A percentile compares a stretch with the other conserved stretches of the same genome.
phyloP scores from a whole-genome alignment of 345 rosid species.

The Cardamine resedifolia region DNA sequence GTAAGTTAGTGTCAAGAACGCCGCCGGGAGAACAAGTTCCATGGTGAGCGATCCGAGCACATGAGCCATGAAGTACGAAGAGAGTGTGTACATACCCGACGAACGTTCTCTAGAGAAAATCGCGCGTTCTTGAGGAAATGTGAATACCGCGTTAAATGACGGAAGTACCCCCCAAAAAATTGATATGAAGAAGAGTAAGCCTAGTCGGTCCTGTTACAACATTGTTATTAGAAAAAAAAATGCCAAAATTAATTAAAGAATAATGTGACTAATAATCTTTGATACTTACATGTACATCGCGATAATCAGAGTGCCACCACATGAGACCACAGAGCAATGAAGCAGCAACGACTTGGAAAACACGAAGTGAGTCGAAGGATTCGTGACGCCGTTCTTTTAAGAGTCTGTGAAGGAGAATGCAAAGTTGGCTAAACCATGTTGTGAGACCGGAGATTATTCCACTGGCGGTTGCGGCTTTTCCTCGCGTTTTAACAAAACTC shows the following conservation, averaged over 20 bases:
- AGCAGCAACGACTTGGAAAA: conserved; percentile 76
- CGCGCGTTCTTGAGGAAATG: conserved; percentile 89
- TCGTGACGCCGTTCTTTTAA: conserved; percentile 84
- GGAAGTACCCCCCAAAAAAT: conserved; percentile 98
- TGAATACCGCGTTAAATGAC: conserved; percentile 75
- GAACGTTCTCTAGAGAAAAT: conserved; percentile 72
- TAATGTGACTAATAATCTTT: not conserved
- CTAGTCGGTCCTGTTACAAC: conserved; percentile 65
- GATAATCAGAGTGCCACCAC: conserved; percentile 94
- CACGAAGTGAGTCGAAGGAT: conserved; percentile 64
- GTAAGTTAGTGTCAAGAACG: conserved; percentile 61
- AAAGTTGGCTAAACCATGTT: conserved; percentile 72
- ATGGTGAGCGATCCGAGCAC: conserved; percentile 78
- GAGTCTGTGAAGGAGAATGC: conserved; percentile 74
- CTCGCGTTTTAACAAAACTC: conserved; percentile 27
- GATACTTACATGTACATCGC: conserved; percentile 43
- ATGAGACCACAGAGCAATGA: conserved; percentile 68
- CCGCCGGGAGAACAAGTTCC: conserved; percentile 85
- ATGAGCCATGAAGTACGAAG: conserved; percentile 89
- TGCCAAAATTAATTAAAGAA: not conserved
- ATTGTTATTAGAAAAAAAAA: not conserved
- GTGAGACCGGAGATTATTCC: conserved; percentile 28
- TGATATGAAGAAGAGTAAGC: conserved; percentile 79
- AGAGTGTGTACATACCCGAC: conserved; percentile 89
- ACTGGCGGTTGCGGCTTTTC: not conserved